phyloP scores from a whole-genome alignment of 495 filamentous ascomycete species.

The Lepidopterella palustris region DNA sequence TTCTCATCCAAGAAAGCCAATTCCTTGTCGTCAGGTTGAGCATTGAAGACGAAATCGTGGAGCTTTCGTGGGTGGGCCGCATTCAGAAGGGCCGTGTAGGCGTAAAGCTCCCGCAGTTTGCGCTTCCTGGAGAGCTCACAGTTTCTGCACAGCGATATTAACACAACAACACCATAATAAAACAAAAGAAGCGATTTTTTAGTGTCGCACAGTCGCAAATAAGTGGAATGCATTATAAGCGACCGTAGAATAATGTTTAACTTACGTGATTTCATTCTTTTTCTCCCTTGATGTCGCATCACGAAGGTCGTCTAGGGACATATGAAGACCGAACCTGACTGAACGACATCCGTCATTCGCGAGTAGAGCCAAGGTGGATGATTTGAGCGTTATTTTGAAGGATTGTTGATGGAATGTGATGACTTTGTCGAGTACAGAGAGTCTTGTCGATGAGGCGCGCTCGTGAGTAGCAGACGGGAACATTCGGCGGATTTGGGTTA shows the following conservation, averaged over 20 bases:
- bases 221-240: constrained; percentile 26
- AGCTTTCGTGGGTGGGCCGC: constrained; percentile 42
- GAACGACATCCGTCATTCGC: constrained; percentile 56
- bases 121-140: constrained; percentile 72
- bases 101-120: constrained; percentile 75
- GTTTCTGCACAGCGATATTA: constrained; percentile 48
- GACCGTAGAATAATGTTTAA: constrained; percentile 28
- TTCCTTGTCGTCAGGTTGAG: constrained; percentile 40
- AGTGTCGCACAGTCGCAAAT: constrained; percentile 29
- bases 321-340: constrained; percentile 41
- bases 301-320: constrained; percentile 44
- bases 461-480: constrained; percentile 1
- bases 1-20: constrained; percentile 62
- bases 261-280: constrained; percentile 58
- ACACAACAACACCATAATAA: constrained; percentile 30
- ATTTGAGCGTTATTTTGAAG: constrained; percentile 32
- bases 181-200: constrained; percentile 33
- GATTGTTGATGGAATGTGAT: constrained; percentile 23
- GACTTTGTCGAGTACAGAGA: background rate
- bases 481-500: background rate
- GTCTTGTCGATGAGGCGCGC: background rate
- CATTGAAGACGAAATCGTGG: constrained; percentile 47
- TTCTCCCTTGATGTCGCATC: constrained; percentile 53
- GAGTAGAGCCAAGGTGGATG: constrained; percentile 38
- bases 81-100: constrained; percentile 45